These are phyloP conservation scores for Chenopodium formosanum DNA, from an alignment of 148 eudicot species.

Conservation along the genomic window DNA sequence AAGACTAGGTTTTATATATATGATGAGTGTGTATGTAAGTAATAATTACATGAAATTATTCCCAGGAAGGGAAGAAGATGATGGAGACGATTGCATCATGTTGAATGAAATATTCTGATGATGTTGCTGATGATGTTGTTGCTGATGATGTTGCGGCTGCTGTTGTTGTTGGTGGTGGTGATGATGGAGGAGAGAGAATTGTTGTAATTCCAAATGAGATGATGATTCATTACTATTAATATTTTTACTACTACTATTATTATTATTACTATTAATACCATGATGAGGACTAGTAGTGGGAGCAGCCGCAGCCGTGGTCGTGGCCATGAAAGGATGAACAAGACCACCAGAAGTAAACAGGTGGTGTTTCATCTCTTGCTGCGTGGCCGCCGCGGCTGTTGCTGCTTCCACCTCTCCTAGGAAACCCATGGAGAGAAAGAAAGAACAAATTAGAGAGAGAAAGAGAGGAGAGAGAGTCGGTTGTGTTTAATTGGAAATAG, in stretches of 20 bases:
- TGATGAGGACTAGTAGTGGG: neutral
- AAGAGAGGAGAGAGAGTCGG: conserved; percentile 20
- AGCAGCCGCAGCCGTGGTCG: neutral
- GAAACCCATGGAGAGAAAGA: conserved; percentile 15
- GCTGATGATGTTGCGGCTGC: conserved; percentile 17
- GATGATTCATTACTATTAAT: neutral
- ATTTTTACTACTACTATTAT: conserved; percentile 3
- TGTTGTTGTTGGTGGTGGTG: conserved; percentile 22
- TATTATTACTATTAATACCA: no score
- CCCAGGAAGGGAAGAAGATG: conserved; percentile 34
- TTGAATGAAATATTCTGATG: conserved; percentile 31
- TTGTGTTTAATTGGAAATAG: conserved; percentile 27
- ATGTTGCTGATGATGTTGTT: conserved; percentile 17
- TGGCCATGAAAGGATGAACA: conserved; percentile 20
- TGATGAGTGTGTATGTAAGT: no score
- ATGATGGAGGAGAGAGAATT: conserved; percentile 28
- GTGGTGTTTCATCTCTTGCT: conserved; percentile 19
- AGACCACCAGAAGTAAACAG: neutral
- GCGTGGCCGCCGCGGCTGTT: neutral
- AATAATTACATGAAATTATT: conserved; percentile 27
- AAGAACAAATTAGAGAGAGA: neutral
- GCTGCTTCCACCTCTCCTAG: neutral
- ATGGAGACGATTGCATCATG: conserved; percentile 41
- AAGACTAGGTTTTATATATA: no score
- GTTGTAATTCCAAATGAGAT: conserved; percentile 20